Conservation (phyloP, 75 land plant genomes). For the Isoetes taiwanensis region DNA sequence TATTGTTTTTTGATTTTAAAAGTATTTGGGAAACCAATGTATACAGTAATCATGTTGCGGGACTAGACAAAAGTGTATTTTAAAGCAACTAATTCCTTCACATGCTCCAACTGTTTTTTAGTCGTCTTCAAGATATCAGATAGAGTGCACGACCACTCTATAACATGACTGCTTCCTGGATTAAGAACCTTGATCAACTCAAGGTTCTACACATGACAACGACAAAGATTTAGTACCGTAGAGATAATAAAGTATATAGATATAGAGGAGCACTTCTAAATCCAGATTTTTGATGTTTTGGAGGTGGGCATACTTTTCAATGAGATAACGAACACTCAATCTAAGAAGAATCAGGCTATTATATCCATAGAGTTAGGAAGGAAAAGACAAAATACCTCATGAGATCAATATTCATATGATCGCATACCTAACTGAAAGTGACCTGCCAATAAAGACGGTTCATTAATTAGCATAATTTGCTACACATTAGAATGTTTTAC, state of each 20-base stretch:
- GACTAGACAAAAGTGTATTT: no score
- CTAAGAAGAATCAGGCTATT: not conserved
- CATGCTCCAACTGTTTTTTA: slow-evolving; percentile 92
- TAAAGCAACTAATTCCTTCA: slow-evolving; percentile 3
- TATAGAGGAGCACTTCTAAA: not conserved
- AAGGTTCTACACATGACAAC: slow-evolving; percentile 67
- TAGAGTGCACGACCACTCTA: slow-evolving; percentile 63
- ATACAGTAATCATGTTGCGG: no score
- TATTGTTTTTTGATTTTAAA: no score
- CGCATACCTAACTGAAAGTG: slow-evolving; percentile 81
- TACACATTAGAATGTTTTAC: no score
- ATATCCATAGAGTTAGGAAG: not conserved
- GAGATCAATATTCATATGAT: slow-evolving; percentile 93
- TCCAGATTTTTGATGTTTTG: not conserved
- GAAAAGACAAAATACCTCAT: slow-evolving; percentile 42
- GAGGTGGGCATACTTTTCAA: not conserved
- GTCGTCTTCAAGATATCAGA: slow-evolving; percentile 78
- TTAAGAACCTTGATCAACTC: slow-evolving; percentile 73
- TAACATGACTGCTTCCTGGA: slow-evolving; percentile 33
- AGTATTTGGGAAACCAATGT: no score
- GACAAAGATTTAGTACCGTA: not conserved
- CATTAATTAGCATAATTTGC: not conserved
- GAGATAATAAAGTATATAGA: not conserved
- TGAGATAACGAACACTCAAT: not conserved
- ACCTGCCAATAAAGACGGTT: slow-evolving; percentile 30